Evolutionary conservation across 192 early-diverging fungal genomes (phyloP).

Genomic region (Chytriomyces sp.): DNA sequence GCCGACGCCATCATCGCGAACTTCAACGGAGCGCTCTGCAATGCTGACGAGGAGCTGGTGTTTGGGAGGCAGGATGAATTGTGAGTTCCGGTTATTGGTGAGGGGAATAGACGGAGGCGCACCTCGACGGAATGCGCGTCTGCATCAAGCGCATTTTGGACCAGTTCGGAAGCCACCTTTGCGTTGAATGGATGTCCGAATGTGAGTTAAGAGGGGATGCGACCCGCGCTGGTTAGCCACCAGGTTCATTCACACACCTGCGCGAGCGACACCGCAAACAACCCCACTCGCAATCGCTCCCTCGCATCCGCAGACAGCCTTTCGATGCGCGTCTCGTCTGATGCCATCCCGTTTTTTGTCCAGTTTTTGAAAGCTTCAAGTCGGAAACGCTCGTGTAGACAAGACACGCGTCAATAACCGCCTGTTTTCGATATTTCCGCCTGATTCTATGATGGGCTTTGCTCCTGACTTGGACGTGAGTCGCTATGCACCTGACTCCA

Average conservation of each 20-base stretch:
- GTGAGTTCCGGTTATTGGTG: conserved; percentile 18
- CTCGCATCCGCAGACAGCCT: neutral
- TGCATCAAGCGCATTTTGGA: conserved; percentile 72
- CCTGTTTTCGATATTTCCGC: no score
- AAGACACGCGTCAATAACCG: no score
- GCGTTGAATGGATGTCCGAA: neutral
- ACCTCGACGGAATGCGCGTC: conserved; percentile 51
- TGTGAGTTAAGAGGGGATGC: neutral
- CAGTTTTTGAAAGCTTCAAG: no score
- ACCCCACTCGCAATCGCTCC: conserved; percentile 1
- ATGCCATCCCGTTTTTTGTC: no score
- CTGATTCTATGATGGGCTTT: no score
- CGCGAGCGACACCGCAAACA: conserved; percentile 11
- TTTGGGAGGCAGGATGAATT: neutral
- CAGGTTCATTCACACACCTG: no score
- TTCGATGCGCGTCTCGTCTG: no score
- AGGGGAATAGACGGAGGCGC: conserved; percentile 38
- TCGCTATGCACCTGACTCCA: no score
- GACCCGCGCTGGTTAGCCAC: neutral
- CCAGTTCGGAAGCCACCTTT: conserved; percentile 62
- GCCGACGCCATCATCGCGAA: conserved; percentile 66
- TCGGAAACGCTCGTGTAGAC: no score
- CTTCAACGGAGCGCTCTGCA: conserved; percentile 45
- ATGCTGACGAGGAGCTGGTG: conserved; percentile 31
- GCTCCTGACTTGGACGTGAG: no score